Conservation (phyloP, 768 basidiomycete species). For the Royoungia palumana region DNA sequence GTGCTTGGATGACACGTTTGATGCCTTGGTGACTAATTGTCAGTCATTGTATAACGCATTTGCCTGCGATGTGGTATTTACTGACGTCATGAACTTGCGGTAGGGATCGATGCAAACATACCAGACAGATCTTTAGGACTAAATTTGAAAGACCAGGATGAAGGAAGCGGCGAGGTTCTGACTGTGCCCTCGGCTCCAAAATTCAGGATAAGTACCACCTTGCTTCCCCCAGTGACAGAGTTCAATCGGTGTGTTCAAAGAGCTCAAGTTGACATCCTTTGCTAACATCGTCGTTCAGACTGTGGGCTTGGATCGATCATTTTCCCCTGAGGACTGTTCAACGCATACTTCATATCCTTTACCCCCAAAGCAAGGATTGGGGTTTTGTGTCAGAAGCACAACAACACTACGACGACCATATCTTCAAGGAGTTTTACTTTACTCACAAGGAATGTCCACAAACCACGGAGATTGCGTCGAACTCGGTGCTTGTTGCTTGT, state of each 20-base stretch:
- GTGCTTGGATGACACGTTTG: slow-evolving; percentile 25
- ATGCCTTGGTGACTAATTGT: slow-evolving; percentile 30
- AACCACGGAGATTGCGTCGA: slow-evolving; percentile 27
- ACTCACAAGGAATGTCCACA: slow-evolving; percentile 20
- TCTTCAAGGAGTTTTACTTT: slow-evolving; percentile 49
- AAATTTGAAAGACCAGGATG: slow-evolving; percentile 23
- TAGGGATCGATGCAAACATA: slow-evolving; percentile 29
- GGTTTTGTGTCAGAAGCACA: slow-evolving; percentile 36
- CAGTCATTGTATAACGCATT: background rate
- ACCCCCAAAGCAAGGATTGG: slow-evolving; percentile 43
- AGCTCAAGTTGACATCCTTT: background rate
- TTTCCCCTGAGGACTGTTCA: slow-evolving; percentile 33
- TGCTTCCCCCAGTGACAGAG: slow-evolving; percentile 32
- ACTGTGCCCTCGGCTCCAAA: slow-evolving; percentile 32
- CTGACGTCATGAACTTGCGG: background rate
- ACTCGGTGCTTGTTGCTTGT: slow-evolving; percentile 49
- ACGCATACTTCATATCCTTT: slow-evolving; percentile 42
- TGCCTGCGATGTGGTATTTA: background rate
- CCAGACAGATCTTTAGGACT: slow-evolving; percentile 28
- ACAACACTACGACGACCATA: slow-evolving; percentile 35
- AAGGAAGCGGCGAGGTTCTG: slow-evolving; percentile 25
- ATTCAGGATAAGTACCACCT: slow-evolving; percentile 24
- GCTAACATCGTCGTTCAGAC: slow-evolving; percentile 12
- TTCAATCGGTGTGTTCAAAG: slow-evolving; percentile 25
- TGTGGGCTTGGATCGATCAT: slow-evolving; percentile 32